phyloP scores from a whole-genome alignment of 371 early-diverging fungal species.

The Capillidium rhysosporum region DNA sequence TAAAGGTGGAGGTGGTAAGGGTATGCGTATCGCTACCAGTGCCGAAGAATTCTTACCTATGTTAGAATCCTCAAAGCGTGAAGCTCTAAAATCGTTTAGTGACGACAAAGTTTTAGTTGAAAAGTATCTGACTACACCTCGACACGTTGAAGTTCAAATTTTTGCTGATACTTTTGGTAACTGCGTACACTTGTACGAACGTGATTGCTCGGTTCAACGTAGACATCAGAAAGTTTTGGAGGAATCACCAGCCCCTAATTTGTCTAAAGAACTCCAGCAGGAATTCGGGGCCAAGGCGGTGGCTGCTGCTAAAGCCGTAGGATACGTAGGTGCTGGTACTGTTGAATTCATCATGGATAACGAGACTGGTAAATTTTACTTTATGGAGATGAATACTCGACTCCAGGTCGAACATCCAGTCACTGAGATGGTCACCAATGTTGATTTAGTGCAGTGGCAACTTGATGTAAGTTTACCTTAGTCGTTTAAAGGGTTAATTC shows the following conservation, averaged over 20 bases:
- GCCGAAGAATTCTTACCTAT: conserved; percentile 64
- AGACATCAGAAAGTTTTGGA: conserved; percentile 96
- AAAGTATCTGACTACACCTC: conserved; percentile 64
- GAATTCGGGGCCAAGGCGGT: conserved; percentile 79
- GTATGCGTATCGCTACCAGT: conserved; percentile 71
- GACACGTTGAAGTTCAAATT: conserved; percentile 93
- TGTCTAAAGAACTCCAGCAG: conserved; percentile 45
- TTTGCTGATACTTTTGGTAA: conserved; percentile 82
- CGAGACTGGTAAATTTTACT: conserved; percentile 73
- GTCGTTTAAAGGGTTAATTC: background rate
- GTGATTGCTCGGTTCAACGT: conserved; percentile 95
- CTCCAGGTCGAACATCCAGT: conserved; percentile 96
- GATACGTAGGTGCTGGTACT: conserved; percentile 88
- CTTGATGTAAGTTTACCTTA: conserved; percentile 27
- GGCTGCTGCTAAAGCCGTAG: conserved; percentile 76
- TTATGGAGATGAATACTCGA: conserved; percentile 96
- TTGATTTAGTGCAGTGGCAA: conserved; percentile 89
- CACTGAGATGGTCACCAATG: conserved; percentile 87
- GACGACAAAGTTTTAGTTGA: conserved; percentile 84
- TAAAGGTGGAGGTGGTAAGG: conserved; percentile 95
- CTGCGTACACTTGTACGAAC: conserved; percentile 79
- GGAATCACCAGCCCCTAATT: conserved; percentile 72
- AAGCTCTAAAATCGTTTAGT: conserved; percentile 78
- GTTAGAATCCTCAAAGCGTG: conserved; percentile 65
- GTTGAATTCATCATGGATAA: conserved; percentile 95